Percentiles rank a stretch among this genome's conserved stretches.
Evolutionary conservation across 768 basidiomycete genomes (phyloP).

Genomic region (Daedaleopsis nitida): DNA sequence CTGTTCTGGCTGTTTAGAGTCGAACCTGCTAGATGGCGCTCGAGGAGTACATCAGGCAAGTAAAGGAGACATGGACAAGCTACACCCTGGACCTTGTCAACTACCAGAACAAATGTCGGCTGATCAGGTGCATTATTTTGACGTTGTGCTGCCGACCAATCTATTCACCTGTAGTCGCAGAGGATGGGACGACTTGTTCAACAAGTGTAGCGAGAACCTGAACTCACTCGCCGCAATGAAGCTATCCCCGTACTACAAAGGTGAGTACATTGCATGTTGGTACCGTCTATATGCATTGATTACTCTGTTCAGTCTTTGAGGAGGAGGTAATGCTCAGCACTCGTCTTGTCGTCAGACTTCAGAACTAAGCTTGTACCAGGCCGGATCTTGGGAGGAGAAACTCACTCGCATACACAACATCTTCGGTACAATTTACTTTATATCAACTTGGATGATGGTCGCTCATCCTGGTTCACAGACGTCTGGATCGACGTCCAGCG

Average conservation of each 20-base stretch:
- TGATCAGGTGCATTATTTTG: constrained; percentile 65
- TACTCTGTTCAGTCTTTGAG: constrained; percentile 67
- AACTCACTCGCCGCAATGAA: constrained; percentile 98
- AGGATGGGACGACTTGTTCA: constrained; percentile 97
- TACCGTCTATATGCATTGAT: not conserved
- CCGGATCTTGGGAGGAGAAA: constrained; percentile 95
- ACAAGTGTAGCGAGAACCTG: constrained; percentile 95
- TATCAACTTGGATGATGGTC: not conserved
- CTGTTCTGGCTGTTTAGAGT: not conserved
- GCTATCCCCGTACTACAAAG: constrained; percentile 97
- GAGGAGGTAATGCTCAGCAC: constrained; percentile 62
- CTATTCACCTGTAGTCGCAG: constrained; percentile 39
- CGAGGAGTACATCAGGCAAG: constrained; percentile 94
- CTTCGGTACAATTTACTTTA: constrained; percentile 62
- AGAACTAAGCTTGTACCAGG: constrained; percentile 39
- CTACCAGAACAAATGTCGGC: constrained; percentile 97
- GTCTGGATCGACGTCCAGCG: constrained; percentile 99
- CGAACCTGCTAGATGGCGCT: constrained; percentile 74
- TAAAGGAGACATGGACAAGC: constrained; percentile 95
- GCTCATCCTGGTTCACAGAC: constrained; percentile 49
- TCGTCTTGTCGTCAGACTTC: constrained; percentile 3
- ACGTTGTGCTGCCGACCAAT: not conserved
- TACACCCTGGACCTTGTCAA: constrained; percentile 96
- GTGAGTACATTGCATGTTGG: constrained; percentile 39
- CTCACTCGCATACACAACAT: constrained; percentile 95